Conservation (phyloP, 352 stramenopile genomes). For the Bremia lactucae region DNA sequence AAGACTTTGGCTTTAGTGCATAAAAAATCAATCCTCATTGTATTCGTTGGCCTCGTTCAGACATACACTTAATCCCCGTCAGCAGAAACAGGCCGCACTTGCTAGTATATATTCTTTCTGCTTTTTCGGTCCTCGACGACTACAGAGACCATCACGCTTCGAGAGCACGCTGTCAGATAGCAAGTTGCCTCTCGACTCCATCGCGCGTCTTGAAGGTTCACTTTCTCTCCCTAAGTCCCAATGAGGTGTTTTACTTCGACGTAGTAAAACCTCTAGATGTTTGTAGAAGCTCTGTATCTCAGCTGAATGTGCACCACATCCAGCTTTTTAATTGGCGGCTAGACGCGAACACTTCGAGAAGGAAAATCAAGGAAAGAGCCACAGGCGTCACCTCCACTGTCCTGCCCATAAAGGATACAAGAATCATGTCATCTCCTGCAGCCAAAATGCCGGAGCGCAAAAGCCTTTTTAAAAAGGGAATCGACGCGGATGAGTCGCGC, state of each 20-base stretch:
- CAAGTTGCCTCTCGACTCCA: constrained; percentile 5
- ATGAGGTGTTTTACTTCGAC: constrained; percentile 13
- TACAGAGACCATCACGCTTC: constrained; percentile 82
- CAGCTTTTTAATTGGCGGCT: constrained; percentile 14
- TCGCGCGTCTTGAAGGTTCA: constrained; percentile 13
- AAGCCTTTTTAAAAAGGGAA: constrained; percentile 72
- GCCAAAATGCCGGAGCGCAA: constrained; percentile 65
- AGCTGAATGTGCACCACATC: constrained; percentile 12
- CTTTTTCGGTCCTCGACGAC: constrained; percentile 84
- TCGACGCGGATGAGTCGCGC: constrained; percentile 65
- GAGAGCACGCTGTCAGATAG: background rate
- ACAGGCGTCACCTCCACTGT: constrained; percentile 8
- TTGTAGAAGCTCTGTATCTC: constrained; percentile 14
- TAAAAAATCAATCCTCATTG: constrained; percentile 89
- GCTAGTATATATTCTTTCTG: constrained; percentile 81
- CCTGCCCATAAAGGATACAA: constrained; percentile 4
- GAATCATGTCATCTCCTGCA: constrained; percentile 55
- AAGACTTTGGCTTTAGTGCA: constrained; percentile 91
- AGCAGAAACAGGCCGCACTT: constrained; percentile 67
- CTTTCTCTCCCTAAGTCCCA: constrained; percentile 1
- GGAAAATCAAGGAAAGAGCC: constrained; percentile 25
- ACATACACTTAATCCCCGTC: constrained; percentile 84
- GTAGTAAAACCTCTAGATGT: constrained; percentile 13
- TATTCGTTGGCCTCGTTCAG: constrained; percentile 64
- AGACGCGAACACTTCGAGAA: constrained; percentile 16